These are phyloP conservation scores for Styphnolobium japonicum DNA, from an alignment of 306 rosid species.

Conservation along the genomic window DNA sequence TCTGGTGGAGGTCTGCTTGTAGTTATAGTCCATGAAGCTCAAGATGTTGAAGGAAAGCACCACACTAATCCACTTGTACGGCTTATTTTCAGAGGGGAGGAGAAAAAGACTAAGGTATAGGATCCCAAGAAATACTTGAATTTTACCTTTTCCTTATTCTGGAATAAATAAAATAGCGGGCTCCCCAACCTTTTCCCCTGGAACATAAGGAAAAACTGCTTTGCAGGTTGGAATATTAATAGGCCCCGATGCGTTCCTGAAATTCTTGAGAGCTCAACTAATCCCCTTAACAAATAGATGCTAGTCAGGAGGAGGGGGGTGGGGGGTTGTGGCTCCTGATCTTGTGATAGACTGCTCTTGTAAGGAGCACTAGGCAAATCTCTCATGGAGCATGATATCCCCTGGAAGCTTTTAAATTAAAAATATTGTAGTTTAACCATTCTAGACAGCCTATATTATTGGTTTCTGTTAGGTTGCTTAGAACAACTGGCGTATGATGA, in stretches of 20 bases:
- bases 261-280: slow-evolving; percentile 2
- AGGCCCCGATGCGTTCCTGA: not conserved
- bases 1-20: slow-evolving; percentile 75
- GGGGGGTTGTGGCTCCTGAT: not conserved
- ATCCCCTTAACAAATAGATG: not conserved
- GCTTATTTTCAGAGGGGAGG: slow-evolving; percentile 80
- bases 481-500: not conserved
- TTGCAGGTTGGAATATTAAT: not conserved
- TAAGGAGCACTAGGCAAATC: not conserved
- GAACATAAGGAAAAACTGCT: not conserved
- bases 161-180: not conserved
- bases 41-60: slow-evolving; percentile 94
- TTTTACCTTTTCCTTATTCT: not conserved
- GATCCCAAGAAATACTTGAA: not conserved
- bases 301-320: not conserved
- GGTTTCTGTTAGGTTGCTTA: not conserved
- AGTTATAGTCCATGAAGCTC: slow-evolving; percentile 78
- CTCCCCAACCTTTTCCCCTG: not conserved
- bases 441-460: not conserved
- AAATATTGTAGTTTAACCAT: not conserved
- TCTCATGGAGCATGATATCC: not conserved
- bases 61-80: slow-evolving; percentile 82
- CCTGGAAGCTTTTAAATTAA: not conserved
- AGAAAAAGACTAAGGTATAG: slow-evolving; percentile 81
- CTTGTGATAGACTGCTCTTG: too few species aligned